Evolutionary conservation across 192 early-diverging fungal genomes (phyloP).

Genomic region (Fimicolochytrium jonesii): DNA sequence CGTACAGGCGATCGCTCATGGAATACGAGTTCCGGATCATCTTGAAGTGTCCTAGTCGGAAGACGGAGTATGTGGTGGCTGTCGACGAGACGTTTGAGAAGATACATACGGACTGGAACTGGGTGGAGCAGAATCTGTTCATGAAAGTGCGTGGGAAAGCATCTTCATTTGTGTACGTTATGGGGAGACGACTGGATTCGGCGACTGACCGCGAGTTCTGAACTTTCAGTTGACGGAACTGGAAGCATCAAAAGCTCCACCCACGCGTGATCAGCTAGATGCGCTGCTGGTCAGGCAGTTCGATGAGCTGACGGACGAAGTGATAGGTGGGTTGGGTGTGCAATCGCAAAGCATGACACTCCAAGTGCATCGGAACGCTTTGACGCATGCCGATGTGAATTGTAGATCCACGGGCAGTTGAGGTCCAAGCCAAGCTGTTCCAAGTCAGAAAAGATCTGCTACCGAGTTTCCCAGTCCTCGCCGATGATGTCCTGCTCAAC

Average conservation of each 20-base stretch:
- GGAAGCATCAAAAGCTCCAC: conserved; percentile 15
- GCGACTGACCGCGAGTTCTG: too few species aligned
- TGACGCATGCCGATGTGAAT: background rate
- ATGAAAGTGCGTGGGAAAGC: conserved; percentile 37
- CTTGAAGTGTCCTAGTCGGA: conserved; percentile 24
- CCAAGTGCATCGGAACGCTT: background rate
- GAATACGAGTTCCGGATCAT: conserved; percentile 49
- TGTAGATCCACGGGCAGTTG: conserved; percentile 38
- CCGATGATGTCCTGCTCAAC: conserved; percentile 41
- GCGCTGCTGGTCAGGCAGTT: conserved; percentile 44
- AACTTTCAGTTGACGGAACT: conserved; percentile 35
- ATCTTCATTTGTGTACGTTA: too few species aligned
- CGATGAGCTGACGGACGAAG: conserved; percentile 51
- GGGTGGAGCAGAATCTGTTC: conserved; percentile 50
- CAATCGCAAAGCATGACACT: background rate
- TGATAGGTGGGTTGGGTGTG: conserved; percentile 28
- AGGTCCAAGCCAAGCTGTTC: conserved; percentile 21
- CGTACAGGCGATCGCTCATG: conserved; percentile 28
- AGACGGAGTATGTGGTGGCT: conserved; percentile 40
- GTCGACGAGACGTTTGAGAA: conserved; percentile 52
- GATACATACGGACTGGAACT: conserved; percentile 57
- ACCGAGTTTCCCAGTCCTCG: conserved; percentile 31
- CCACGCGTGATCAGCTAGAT: conserved; percentile 38
- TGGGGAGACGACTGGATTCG: too few species aligned
- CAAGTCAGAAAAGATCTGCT: conserved; percentile 29